Evolutionary conservation across 768 basidiomycete genomes (phyloP), one percentile per base, ranked within the genome.

Genomic region (Trametes gibbosa): DNA sequence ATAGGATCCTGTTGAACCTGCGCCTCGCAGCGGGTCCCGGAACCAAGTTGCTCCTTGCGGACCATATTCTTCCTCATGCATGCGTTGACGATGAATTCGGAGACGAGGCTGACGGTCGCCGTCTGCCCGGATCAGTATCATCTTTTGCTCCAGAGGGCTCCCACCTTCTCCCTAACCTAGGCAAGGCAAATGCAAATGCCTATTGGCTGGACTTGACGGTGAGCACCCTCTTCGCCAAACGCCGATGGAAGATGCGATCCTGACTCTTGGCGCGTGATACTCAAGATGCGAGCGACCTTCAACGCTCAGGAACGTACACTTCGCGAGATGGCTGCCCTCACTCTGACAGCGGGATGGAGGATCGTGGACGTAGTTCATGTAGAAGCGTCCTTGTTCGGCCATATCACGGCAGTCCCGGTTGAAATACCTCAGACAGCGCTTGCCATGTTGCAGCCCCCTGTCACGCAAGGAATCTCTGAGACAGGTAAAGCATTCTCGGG

Each of bases 191-290:
- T 66, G 79, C 84, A 6, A 85, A 82, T 62, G 86, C 80, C 6
- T 89, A 87, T 68, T 87, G 82, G 79, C 79, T 87, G 78, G 88
- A 90, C 67, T 70, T 88, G 64, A 80, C 83, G 27, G 88, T 87
- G 65, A 52, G 79, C 64, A 10, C 21, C 34, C 23, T 14, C 3
- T 25, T 10, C 12, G 19, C 24, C 46, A 8, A 13, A 32, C 13
- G 16, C 6, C 16, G 17, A 45, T 32, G 34, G 57, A 79, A 6
- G 70, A 75, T 24, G 81, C 81, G 84, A 21, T 85, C 87, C 1
- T 88, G 87, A 85, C 83, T 10, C 69, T 77, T 50, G 79, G 43
- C 81, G 85, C 50, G 79, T 80, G 4, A 77, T 21, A n/a, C 8
- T n/a, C 78, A 56, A 89, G 87, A 89, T 89, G 87, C 83, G 85